Evolutionary conservation across 208 protist genomes (phyloP), one percentile per base, ranked within the genome.

Genomic region (Leptomonas pyrrhocoris): DNA sequence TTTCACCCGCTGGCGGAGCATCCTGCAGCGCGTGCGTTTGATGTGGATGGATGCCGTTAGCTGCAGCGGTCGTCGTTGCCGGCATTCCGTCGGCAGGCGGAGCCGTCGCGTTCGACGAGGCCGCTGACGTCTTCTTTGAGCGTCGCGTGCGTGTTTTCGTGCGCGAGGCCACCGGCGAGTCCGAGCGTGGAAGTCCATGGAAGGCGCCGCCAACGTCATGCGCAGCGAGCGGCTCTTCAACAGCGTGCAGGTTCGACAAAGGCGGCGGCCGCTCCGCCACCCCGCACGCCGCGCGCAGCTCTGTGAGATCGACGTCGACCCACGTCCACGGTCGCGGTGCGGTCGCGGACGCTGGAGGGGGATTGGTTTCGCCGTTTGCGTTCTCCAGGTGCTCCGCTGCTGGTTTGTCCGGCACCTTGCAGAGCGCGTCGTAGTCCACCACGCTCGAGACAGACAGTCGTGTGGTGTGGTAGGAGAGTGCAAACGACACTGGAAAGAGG

Each of bases 301-400:
- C 54, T 15, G 18, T 13, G 3, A 77, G 36, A n/a, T 54, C 19
- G 43, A 77, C 60, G 30, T 70, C 72, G 12, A 67, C 48, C 72
- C 72, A 77, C 49, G 56, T 31, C 72, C 72, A 77, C 50, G 63
- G 72, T 40, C n/a, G n/a, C n/a, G n/a, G n/a, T n/a, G n/a, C n/a
- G n/a, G n/a, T n/a, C n/a, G n/a, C n/a, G n/a, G n/a, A n/a, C n/a
- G n/a, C n/a, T n/a, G n/a, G n/a, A n/a, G n/a, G n/a, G n/a, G n/a
- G n/a, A n/a, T 50, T 6, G 38, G 27, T 9, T 45, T 31, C 31
- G 19, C 42, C 7, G 23, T 8, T 15, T 16, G 30, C 2, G 11
- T 13, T 16, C 12, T 5, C 5, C 43, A n/a, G 16, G 16, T 3
- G 4, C 34, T 38, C 34, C 34, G 34, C 34, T 38, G 7, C 9